Base-by-base conservation (phyloP, 768 basidiomycete genomes). In the Pisolithus microcarpus region DNA sequence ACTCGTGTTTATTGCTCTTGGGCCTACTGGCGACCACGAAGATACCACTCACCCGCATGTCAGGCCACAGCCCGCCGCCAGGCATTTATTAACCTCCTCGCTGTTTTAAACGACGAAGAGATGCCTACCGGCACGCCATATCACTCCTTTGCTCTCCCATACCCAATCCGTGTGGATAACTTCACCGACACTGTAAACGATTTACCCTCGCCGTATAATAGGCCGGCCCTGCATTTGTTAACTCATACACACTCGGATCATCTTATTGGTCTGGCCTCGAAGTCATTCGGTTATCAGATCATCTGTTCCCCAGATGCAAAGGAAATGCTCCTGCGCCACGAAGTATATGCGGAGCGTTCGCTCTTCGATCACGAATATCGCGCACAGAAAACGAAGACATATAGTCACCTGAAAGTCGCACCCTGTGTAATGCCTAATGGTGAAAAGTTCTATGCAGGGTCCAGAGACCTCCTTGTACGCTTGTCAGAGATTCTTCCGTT, bases 171-270 rank as follows among this genome's bases (percentile, higher is more conserved):
- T 1, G 84, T 97, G 26, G 94, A 98, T 63, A 79, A 83, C 54
- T 98, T 98, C 66, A 72, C 79, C 3, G 58, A 65, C 34, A 65
- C 67, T 18, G 58, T 73, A 52, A 66, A 75, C 5, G 53, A 66
- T 26, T 43, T 68, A 4, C 64, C 66, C 19, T 45, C 60, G 10
- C 66, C 65, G 0, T 66, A 59, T 46, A 73, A 67, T 45, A 56
- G 62, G 54, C 67, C 72, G 2, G 63, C 71, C 9, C 66, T 92
- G 10, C 80, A 90, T 63, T 78, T 96, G n/a, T 77, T 96, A 49
- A 82, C 86, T 0, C 92, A 96, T 62, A 88, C 91, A 0, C 94
- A 95, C 68, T 77, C 91, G 0, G 93, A 95, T 67, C 93, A 96
- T 61, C 75, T 91, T 48, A 69, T 68, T 39, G 92, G 94, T 4